A percentile compares a stretch with the other conserved stretches of the same genome.
Evolutionary conservation across 768 basidiomycete genomes (phyloP).

Genomic region (Tephrocybe sp.): DNA sequence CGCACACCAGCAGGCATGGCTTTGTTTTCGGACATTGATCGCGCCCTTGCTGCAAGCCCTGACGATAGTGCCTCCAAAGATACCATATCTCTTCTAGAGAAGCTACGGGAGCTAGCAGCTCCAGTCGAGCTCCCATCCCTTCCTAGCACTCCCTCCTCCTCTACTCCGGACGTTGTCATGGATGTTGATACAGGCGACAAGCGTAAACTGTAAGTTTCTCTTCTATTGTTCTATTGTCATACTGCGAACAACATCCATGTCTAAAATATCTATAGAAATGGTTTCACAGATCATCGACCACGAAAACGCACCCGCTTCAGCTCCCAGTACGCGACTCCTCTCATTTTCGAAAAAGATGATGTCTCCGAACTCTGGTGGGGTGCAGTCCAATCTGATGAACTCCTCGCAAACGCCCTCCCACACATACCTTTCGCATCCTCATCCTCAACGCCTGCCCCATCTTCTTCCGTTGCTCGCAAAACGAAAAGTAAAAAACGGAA

Average conservation of each 20-base stretch:
- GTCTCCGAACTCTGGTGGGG: slow-evolving; percentile 71
- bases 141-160: slow-evolving; percentile 26
- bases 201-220: slow-evolving; percentile 51
- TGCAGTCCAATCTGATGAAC: slow-evolving; percentile 57
- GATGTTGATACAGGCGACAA: slow-evolving; percentile 53
- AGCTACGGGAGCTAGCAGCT: slow-evolving; percentile 35
- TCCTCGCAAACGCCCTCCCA: slow-evolving; percentile 66
- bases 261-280: slow-evolving; percentile 24
- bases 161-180: slow-evolving; percentile 21
- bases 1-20: slow-evolving; percentile 78
- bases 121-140: slow-evolving; percentile 34
- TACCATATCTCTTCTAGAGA: slow-evolving; percentile 21
- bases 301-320: slow-evolving; percentile 60
- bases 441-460: slow-evolving; percentile 17
- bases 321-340: slow-evolving; percentile 36
- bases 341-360: slow-evolving; percentile 39
- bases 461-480: slow-evolving; percentile 10
- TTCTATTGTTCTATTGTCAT: slow-evolving; percentile 6
- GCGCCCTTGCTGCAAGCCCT: slow-evolving; percentile 35
- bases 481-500: slow-evolving; percentile 35
- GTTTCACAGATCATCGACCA: slow-evolving; percentile 42
- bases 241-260: not conserved
- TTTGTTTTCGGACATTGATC: slow-evolving; percentile 58
- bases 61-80: slow-evolving; percentile 7
- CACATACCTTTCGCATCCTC: slow-evolving; percentile 41